phyloP scores from a whole-genome alignment of 2,329 filamentous ascomycete genomes.

The Colletotrichum ledebouriae region DNA sequence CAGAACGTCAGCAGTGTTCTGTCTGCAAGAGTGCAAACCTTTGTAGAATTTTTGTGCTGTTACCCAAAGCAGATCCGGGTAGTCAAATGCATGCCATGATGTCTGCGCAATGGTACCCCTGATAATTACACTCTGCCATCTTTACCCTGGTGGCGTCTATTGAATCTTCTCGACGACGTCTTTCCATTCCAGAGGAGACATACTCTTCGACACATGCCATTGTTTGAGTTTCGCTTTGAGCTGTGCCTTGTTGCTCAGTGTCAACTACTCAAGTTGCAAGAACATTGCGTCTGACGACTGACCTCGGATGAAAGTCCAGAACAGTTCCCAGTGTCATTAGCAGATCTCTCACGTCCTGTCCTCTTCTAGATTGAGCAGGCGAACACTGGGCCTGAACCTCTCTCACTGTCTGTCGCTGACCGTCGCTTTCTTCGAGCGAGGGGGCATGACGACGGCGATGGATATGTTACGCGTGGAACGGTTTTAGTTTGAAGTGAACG shows the following conservation, averaged over 20 bases:
- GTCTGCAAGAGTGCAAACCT: too few species aligned
- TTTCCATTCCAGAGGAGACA: too few species aligned
- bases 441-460: neutral
- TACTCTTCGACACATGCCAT: neutral
- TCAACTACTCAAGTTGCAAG: neutral
- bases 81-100: too few species aligned
- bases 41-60: too few species aligned
- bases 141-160: too few species aligned
- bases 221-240: conserved; percentile 16
- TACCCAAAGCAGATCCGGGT: too few species aligned
- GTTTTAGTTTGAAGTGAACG: too few species aligned
- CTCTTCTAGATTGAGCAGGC: conserved; percentile 4
- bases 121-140: too few species aligned
- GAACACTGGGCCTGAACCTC: neutral
- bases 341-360: neutral
- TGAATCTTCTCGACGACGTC: too few species aligned
- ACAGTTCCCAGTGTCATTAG: neutral
- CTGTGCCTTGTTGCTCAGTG: neutral
- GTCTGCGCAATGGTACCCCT: too few species aligned
- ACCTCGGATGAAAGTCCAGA: conserved; percentile 2
- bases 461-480: too few species aligned
- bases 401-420: conserved; percentile 8
- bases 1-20: too few species aligned
- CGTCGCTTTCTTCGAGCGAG: neutral
- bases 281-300: neutral